Evolutionary conservation across 176 grass and related monocot genomes (phyloP).

Genomic region (Lolium multiflorum): DNA sequence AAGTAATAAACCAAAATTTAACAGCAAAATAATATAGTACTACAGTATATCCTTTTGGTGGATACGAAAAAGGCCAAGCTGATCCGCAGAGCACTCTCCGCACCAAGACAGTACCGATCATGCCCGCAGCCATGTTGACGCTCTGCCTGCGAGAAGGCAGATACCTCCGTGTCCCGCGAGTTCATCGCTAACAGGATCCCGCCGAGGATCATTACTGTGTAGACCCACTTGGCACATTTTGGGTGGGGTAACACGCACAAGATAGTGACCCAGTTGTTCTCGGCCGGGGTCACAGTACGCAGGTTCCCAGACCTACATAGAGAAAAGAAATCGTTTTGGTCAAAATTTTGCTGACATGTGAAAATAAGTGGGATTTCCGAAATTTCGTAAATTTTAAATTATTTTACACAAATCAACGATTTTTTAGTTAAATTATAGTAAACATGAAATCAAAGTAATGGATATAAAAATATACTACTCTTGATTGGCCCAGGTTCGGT

Average conservation of each 20-base stretch:
- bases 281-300: not conserved
- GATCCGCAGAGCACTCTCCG: not conserved
- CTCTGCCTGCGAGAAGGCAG: not conserved
- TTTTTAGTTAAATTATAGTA: too few relatives aligned
- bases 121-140: not conserved
- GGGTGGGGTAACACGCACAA: not conserved
- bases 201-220: not conserved
- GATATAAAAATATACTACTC: too few relatives aligned
- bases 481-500: too few relatives aligned
- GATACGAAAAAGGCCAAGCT: not conserved
- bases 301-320: not conserved
- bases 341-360: too few relatives aligned
- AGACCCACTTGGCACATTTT: not conserved
- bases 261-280: not conserved
- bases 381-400: too few relatives aligned
- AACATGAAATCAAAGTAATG: too few relatives aligned
- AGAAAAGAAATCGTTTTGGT: too few relatives aligned
- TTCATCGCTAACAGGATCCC: not conserved
- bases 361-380: too few relatives aligned
- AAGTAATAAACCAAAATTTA: too few relatives aligned
- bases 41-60: not conserved
- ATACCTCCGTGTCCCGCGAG: not conserved
- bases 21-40: not conserved
- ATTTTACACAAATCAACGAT: too few relatives aligned
- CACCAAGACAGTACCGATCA: not conserved